A percentile compares a stretch with the other conserved stretches of the same genome.
phyloP scores from a whole-genome alignment of 2,329 filamentous ascomycete species.

The Cephalotrichum gorgonifer region DNA sequence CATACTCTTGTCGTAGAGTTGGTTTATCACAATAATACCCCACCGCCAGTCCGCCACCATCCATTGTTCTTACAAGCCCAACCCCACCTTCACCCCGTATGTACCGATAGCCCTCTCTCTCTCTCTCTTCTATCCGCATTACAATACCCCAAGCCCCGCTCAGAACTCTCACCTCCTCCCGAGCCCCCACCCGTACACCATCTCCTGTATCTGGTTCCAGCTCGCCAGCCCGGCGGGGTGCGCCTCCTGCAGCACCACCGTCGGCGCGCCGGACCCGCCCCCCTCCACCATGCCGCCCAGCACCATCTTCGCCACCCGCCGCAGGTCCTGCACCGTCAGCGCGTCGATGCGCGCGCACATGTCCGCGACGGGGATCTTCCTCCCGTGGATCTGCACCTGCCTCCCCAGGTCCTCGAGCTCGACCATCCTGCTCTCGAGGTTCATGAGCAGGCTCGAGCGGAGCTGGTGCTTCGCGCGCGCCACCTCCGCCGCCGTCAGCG shows the following conservation, averaged over 20 bases:
- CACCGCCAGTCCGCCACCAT: too few relatives aligned
- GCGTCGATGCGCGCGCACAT: conserved; percentile 85
- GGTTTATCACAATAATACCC: too few relatives aligned
- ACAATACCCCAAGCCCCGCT: too few relatives aligned
- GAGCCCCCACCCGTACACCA: conserved; percentile 74
- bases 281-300: conserved; percentile 69
- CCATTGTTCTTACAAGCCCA: too few relatives aligned
- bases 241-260: conserved; percentile 89
- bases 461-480: conserved; percentile 95
- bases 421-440: conserved; percentile 93
- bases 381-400: conserved; percentile 93
- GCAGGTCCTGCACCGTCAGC: conserved; percentile 69
- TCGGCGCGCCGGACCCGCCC: conserved; percentile 74
- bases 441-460: conserved; percentile 84
- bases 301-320: conserved; percentile 69
- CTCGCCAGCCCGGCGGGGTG: conserved; percentile 62
- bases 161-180: conserved; percentile 53
- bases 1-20: too few relatives aligned
- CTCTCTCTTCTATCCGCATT: too few relatives aligned
- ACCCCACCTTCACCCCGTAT: too few relatives aligned
- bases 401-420: conserved; percentile 92
- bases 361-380: conserved; percentile 81
- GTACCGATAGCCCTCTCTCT: too few relatives aligned
- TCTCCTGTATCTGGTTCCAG: conserved; percentile 85
- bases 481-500: conserved; percentile 68